Base-by-base conservation (phyloP, 179 eudicot species). In the Spergularia azorica region DNA sequence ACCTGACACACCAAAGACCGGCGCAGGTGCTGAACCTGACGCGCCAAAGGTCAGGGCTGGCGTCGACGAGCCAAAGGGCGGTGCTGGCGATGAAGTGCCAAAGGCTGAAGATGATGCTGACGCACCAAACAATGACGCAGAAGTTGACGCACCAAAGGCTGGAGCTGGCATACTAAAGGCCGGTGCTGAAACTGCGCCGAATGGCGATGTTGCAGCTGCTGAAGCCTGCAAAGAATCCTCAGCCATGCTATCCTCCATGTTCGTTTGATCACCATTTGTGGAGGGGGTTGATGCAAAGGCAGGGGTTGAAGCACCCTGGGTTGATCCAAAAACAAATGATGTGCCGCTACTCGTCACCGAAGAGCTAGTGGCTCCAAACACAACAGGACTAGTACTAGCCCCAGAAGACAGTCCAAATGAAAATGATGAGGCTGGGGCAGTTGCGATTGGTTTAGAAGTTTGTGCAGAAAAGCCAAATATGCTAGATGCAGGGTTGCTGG, bases 181-280 rank as follows among this genome's bases (percentile, higher is more conserved):
- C 0, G 32, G 32, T 26, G 32, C 32, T 26, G 32, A 26, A 26
- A 26, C 32, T 0, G 32, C 2, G 32, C 32, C 32, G 32, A 26
- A 43, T 43, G 48, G 74, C 18, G 77, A 43, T 18, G 86, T 60
- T 32, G 88, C 50, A 43, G 83, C 84, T 26, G 32, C 32, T 26
- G 32, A 43, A 63, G 83, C 80, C 41, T 79, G 82, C 70, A 79
- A 69, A 9, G 90, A 83, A 79, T 94, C 98, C 87, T 94, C 98
- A 0, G 93, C 92, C 98, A 94, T 92, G 80, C 88, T 90, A 70
- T 94, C 98, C 76, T 93, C 97, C 81, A 81, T 84, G 76, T 67
- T 86, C 89, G 89, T 85, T 77, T 87, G 89, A 63, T 90, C 90
- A 79, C 81, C 80, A 67, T 79, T 85, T 58, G 87, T 26, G 32